These are phyloP conservation scores for Hypomontagnella monticulosa DNA, from an alignment of 495 filamentous ascomycete genomes.

Conservation along the genomic window DNA sequence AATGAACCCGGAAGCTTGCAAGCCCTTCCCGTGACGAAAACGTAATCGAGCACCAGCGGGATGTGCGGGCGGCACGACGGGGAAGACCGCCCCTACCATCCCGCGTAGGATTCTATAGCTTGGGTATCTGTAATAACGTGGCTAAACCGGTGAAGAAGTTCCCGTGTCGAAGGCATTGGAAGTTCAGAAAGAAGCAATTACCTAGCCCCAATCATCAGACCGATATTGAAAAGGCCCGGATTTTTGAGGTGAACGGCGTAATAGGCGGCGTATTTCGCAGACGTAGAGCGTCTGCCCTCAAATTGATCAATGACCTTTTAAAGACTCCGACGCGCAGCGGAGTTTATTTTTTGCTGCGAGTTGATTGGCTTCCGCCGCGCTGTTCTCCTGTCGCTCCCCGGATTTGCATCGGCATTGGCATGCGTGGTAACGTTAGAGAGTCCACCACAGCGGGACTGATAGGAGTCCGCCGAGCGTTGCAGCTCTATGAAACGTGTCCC, in stretches of 20 bases:
- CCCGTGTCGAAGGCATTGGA: no score
- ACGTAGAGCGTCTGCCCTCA: no score
- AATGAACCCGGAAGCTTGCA: not conserved
- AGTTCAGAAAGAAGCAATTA: no score
- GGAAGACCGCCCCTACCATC: constrained; percentile 6
- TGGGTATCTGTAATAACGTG: constrained; percentile 11
- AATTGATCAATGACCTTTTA: not conserved
- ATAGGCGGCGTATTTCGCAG: not conserved
- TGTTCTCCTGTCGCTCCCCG: constrained; percentile 16
- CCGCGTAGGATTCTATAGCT: constrained; percentile 29
- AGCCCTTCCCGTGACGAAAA: constrained; percentile 9
- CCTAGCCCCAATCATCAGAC: no score
- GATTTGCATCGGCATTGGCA: constrained; percentile 25
- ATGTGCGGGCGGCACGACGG: constrained; percentile 6
- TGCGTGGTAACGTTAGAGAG: not conserved
- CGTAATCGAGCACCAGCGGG: constrained; percentile 6
- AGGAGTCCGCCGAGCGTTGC: not conserved
- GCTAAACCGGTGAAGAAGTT: not conserved
- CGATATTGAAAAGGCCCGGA: no score
- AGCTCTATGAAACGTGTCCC: no score
- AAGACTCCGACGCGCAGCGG: not conserved
- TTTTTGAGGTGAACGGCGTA: not conserved
- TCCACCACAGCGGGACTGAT: not conserved
- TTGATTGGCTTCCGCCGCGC: constrained; percentile 18
- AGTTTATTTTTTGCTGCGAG: not conserved